A percentile compares a stretch with the other conserved stretches of the same genome.
phyloP scores from a whole-genome alignment of 1,284 basidiomycete genomes.

The Melampsora larici-populina region DNA sequence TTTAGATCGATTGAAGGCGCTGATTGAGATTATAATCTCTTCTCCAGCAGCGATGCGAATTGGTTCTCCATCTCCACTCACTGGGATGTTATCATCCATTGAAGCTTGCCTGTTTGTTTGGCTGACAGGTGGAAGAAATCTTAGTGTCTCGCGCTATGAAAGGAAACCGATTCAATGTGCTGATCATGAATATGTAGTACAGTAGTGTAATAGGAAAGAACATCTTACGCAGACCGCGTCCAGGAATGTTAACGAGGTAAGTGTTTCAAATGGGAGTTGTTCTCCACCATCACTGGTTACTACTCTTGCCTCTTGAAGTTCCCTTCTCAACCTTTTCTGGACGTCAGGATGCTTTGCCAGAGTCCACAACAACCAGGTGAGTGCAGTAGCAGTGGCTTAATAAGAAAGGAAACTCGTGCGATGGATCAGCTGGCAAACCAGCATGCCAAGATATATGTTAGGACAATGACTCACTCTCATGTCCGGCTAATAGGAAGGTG shows the following conservation, averaged over 20 bases:
- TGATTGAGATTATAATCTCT: slow-evolving; percentile 56
- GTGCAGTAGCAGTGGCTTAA: not conserved
- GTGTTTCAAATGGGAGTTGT: not conserved
- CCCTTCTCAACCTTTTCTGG: not conserved
- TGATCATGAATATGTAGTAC: not conserved
- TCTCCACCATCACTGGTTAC: not conserved
- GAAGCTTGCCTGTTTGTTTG: not conserved
- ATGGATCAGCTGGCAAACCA: too few species aligned
- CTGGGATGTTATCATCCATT: not conserved
- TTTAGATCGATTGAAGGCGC: slow-evolving; percentile 58
- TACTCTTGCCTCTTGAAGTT: not conserved
- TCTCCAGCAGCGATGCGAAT: not conserved
- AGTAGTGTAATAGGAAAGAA: too few species aligned
- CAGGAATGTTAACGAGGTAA: not conserved
- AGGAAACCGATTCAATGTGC: not conserved
- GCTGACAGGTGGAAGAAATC: not conserved
- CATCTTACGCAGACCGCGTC: not conserved
- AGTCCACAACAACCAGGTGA: slow-evolving; percentile 1
- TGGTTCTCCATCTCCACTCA: not conserved
- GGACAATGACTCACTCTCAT: too few species aligned
- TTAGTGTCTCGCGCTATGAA: not conserved
- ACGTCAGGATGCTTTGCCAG: not conserved
- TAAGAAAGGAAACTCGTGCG: too few species aligned
- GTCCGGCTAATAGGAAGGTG: too few species aligned
- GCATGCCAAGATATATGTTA: too few species aligned